Evolutionary conservation across 23 red algal genomes (phyloP).

Genomic region (Gracilaria caudata): DNA sequence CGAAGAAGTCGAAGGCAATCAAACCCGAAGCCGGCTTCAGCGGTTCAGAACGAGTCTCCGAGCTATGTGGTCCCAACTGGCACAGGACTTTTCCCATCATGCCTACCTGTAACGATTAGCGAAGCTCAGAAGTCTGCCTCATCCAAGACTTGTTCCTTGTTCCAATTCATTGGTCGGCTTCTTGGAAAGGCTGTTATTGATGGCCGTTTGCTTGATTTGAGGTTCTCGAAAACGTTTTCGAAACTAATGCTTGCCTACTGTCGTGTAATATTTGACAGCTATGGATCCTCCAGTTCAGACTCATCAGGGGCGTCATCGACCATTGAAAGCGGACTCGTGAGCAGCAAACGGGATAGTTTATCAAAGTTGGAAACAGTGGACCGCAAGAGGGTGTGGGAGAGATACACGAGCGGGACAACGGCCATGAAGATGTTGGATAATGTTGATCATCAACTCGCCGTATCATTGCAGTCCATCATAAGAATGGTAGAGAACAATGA

Average conservation of each 20-base stretch:
- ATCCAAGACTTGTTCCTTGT: slow-evolving; percentile 61
- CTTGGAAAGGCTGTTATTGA: slow-evolving; percentile 94
- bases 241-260: slow-evolving; percentile 70
- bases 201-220: slow-evolving; percentile 93
- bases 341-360: slow-evolving; percentile 9
- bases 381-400: slow-evolving; percentile 34
- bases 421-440: slow-evolving; percentile 59
- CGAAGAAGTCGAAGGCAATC: slow-evolving; percentile 45
- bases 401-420: slow-evolving; percentile 39
- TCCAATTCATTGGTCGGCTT: slow-evolving; percentile 87
- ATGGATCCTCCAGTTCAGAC: background rate
- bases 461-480: slow-evolving; percentile 74
- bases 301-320: slow-evolving; percentile 16
- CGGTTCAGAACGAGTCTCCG: slow-evolving; percentile 1
- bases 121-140: slow-evolving; percentile 13
- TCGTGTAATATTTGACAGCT: slow-evolving; percentile 34
- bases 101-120: slow-evolving; percentile 16
- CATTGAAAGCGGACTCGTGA: background rate
- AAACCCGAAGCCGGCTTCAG: background rate
- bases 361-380: slow-evolving; percentile 8
- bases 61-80: slow-evolving; percentile 87
- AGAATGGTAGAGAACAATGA: slow-evolving; percentile 64
- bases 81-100: slow-evolving; percentile 82
- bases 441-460: slow-evolving; percentile 83
- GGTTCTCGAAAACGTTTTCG: slow-evolving; percentile 80